Conservation (phyloP, 176 grass and related monocot genomes). For the Leersia perrieri region DNA sequence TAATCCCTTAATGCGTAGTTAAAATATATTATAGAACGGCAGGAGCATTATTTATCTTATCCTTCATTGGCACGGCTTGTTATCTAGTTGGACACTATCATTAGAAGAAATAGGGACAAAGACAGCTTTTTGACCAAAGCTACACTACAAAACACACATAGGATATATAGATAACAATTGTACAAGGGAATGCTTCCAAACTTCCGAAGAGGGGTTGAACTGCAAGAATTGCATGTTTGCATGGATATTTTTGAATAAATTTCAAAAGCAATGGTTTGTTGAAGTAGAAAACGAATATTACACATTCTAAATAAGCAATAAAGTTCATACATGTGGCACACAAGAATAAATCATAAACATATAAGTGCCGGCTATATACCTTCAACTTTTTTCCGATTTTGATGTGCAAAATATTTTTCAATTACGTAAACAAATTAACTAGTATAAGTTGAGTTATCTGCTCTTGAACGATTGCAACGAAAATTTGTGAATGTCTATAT, state of each 20-base stretch:
- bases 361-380: background rate
- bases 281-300: too few relatives aligned
- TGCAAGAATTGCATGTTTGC: too few relatives aligned
- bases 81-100: conserved; percentile 35
- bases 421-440: too few relatives aligned
- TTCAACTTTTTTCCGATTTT: background rate
- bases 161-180: background rate
- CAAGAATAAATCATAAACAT: background rate
- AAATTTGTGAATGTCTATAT: background rate
- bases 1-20: conserved; percentile 18
- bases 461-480: too few relatives aligned
- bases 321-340: background rate
- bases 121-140: conserved; percentile 29
- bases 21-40: conserved; percentile 3
- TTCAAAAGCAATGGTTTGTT: background rate
- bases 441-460: too few relatives aligned
- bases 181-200: background rate
- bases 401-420: too few relatives aligned
- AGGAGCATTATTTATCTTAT: conserved; percentile 44
- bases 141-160: too few relatives aligned
- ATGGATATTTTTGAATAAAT: background rate
- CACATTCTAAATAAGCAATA: too few relatives aligned
- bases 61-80: background rate
- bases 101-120: background rate
- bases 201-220: too few relatives aligned